Conservation (phyloP, 2,329 filamentous ascomycete species). For the Amauroascus niger region DNA sequence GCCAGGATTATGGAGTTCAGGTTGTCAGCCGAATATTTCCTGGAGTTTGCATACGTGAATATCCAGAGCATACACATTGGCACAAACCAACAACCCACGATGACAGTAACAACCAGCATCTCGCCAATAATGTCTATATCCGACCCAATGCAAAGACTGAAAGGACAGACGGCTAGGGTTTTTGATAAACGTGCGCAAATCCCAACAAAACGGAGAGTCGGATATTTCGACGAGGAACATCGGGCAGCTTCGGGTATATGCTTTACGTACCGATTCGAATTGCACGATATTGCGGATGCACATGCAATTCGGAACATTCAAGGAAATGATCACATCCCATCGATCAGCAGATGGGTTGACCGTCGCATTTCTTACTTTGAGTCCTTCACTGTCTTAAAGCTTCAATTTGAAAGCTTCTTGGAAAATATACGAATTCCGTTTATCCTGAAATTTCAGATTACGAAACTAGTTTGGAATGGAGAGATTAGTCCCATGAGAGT, state of each 20-base stretch:
- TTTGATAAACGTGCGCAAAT: neutral
- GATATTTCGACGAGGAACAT: slow-evolving; percentile 17
- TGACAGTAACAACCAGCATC: slow-evolving; percentile 39
- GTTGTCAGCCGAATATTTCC: slow-evolving; percentile 35
- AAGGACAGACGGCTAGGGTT: neutral
- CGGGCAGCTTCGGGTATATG: slow-evolving; percentile 18
- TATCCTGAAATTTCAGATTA: slow-evolving; percentile 51
- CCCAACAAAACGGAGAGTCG: slow-evolving; percentile 15
- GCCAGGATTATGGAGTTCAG: slow-evolving; percentile 35
- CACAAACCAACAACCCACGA: slow-evolving; percentile 17
- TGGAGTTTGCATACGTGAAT: slow-evolving; percentile 21
- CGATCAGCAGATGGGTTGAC: slow-evolving; percentile 20
- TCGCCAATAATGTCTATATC: slow-evolving; percentile 20
- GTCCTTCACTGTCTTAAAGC: slow-evolving; percentile 3
- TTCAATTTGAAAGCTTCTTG: slow-evolving; percentile 16
- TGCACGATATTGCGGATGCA: slow-evolving; percentile 23
- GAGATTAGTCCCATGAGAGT: slow-evolving; percentile 47
- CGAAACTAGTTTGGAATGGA: slow-evolving; percentile 54
- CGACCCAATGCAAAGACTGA: slow-evolving; percentile 11
- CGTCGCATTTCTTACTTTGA: slow-evolving; percentile 1
- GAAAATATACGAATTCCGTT: slow-evolving; percentile 39
- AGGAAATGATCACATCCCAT: slow-evolving; percentile 17
- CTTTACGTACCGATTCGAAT: slow-evolving; percentile 41
- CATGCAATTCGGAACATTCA: slow-evolving; percentile 23
- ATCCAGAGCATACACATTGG: slow-evolving; percentile 18